Percentiles rank a stretch among this genome's conserved stretches.
Conservation (phyloP, 2,329 filamentous ascomycete species). For the Cladophialophora psammophila region DNA sequence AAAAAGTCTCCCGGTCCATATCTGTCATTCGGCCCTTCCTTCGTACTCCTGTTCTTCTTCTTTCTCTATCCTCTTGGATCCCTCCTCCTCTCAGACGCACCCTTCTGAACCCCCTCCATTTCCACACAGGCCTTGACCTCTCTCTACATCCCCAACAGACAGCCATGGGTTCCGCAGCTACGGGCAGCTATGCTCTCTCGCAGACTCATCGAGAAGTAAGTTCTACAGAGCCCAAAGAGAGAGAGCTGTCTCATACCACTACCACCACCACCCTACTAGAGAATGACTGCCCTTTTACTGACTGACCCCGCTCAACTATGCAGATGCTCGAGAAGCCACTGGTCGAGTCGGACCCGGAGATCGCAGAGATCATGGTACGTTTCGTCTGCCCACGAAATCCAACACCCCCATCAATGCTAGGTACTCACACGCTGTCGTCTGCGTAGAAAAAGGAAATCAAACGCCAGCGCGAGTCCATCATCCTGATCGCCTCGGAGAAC, state of each 20-base stretch:
- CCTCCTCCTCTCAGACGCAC: background rate
- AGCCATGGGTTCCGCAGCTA: slow-evolving; percentile 43
- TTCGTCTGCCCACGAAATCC: slow-evolving; percentile 4
- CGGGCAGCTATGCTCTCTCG: slow-evolving; percentile 68
- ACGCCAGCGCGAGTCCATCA: slow-evolving; percentile 97
- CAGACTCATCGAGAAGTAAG: slow-evolving; percentile 71
- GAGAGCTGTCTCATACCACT: slow-evolving; percentile 1
- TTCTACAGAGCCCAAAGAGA: slow-evolving; percentile 29
- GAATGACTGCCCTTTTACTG: slow-evolving; percentile 1
- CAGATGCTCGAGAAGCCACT: slow-evolving; percentile 97
- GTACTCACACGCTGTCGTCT: background rate
- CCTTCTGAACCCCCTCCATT: slow-evolving; percentile 1
- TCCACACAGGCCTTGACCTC: background rate
- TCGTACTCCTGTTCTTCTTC: background rate
- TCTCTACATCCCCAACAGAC: background rate
- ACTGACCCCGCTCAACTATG: slow-evolving; percentile 33
- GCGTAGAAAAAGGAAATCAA: slow-evolving; percentile 76
- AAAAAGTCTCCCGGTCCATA: background rate
- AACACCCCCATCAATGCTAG: slow-evolving; percentile 1
- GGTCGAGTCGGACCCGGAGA: slow-evolving; percentile 88
- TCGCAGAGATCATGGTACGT: slow-evolving; percentile 93
- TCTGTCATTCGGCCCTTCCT: background rate
- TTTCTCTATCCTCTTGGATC: background rate
- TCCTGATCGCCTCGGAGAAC: slow-evolving; percentile 94
- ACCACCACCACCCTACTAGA: background rate